These are phyloP conservation scores for Trichoderma koningiopsis DNA, from an alignment of 2,329 filamentous ascomycete species.

Conservation along the genomic window DNA sequence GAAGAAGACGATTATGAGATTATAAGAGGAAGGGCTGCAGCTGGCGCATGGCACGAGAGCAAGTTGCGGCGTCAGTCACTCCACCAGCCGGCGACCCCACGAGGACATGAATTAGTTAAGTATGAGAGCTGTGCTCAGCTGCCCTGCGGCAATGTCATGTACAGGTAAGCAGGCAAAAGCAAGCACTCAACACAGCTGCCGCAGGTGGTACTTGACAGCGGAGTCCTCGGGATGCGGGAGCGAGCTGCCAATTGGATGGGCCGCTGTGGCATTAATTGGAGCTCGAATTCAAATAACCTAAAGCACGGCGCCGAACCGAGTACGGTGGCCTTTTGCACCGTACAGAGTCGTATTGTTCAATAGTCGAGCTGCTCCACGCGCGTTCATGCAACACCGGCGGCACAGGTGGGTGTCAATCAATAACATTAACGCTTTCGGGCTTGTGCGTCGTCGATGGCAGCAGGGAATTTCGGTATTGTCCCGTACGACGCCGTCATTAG, in stretches of 20 bases:
- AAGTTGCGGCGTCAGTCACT: slow-evolving; percentile 20
- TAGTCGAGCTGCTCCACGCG: slow-evolving; percentile 14
- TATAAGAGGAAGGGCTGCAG: not conserved
- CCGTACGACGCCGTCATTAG: slow-evolving; percentile 4
- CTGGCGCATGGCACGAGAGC: not conserved
- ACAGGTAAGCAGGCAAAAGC: not conserved
- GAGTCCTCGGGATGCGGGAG: slow-evolving; percentile 16
- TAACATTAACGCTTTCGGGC: slow-evolving; percentile 1
- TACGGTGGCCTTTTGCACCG: not conserved
- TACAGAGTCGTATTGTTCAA: slow-evolving; percentile 7
- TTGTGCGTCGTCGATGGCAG: slow-evolving; percentile 14
- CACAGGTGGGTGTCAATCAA: not conserved
- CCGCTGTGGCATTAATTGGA: not conserved
- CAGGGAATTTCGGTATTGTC: slow-evolving; percentile 7
- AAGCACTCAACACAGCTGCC: slow-evolving; percentile 7
- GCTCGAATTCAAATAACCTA: not conserved
- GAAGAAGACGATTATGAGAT: not conserved
- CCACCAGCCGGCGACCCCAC: slow-evolving; percentile 14
- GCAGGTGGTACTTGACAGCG: not conserved
- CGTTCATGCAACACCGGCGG: slow-evolving; percentile 20
- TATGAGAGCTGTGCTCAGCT: not conserved
- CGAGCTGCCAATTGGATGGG: not conserved
- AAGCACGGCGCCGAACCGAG: not conserved
- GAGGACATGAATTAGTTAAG: not conserved
- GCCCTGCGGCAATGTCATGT: not conserved